A percentile compares a stretch with the other conserved stretches of the same genome.
phyloP scores from a whole-genome alignment of 2,329 filamentous ascomycete genomes.

The Colletotrichum caudatum region DNA sequence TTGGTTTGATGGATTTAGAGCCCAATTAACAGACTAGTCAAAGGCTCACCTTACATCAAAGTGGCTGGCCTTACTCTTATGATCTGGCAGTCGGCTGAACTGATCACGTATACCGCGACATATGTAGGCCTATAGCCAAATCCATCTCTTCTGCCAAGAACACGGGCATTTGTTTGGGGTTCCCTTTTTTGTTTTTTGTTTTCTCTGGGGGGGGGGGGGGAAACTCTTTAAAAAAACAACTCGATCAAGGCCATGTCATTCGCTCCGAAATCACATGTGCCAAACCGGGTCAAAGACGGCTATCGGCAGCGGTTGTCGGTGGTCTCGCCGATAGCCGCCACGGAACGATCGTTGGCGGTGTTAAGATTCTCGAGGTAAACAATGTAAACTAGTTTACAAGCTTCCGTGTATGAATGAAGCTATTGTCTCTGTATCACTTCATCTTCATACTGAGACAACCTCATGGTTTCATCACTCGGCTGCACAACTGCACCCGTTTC shows the following conservation, averaged over 20 bases:
- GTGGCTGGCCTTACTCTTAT: no score
- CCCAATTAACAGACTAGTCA: no score
- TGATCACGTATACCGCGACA: neutral
- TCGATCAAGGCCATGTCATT: no score
- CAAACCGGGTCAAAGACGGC: neutral
- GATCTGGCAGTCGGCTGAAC: no score
- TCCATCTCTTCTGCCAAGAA: neutral
- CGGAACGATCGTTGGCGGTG: neutral
- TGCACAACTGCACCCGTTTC: neutral
- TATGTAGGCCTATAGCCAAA: no score
- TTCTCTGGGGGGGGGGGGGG: no score
- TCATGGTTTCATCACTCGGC: neutral
- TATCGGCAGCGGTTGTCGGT: neutral
- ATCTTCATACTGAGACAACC: neutral
- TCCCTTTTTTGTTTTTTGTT: no score
- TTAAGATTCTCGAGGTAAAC: neutral
- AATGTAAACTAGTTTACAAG: no score
- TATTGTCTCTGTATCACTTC: neutral
- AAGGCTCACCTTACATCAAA: neutral
- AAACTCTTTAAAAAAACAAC: no score
- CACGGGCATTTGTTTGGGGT: no score
- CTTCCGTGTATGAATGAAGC: neutral
- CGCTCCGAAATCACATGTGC: neutral
- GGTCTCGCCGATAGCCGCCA: neutral
- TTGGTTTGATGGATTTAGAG: no score